Evolutionary conservation across 2,329 filamentous ascomycete genomes (phyloP).

Genomic region (Calycina marina): DNA sequence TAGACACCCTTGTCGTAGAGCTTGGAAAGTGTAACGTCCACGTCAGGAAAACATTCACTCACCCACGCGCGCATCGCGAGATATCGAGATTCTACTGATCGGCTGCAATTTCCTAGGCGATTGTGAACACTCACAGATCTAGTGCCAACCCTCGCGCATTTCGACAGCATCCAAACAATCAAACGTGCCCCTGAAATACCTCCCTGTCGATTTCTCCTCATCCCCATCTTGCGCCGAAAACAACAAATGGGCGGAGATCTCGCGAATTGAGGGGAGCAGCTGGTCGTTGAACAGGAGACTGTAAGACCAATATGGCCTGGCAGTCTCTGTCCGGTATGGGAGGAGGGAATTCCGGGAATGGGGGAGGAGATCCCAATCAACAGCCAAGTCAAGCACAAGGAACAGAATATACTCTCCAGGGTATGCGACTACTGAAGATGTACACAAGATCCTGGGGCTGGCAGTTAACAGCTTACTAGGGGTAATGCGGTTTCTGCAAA

Average conservation of each 20-base stretch:
- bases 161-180: slow-evolving; percentile 10
- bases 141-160: too few species aligned
- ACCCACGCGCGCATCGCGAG: too few species aligned
- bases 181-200: slow-evolving; percentile 7
- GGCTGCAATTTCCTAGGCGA: too few species aligned
- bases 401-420: slow-evolving; percentile 60
- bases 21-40: too few species aligned
- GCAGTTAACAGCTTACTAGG: slow-evolving; percentile 45
- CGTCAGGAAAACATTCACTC: too few species aligned
- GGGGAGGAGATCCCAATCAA: slow-evolving; percentile 13
- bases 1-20: too few species aligned
- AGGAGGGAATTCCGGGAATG: slow-evolving; percentile 20
- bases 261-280: slow-evolving; percentile 5
- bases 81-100: too few species aligned
- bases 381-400: slow-evolving; percentile 35
- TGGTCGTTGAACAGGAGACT: slow-evolving; percentile 8
- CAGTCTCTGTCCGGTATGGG: slow-evolving; percentile 47
- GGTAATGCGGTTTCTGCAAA: slow-evolving; percentile 98
- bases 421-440: slow-evolving; percentile 30
- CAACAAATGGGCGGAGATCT: slow-evolving; percentile 13
- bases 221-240: slow-evolving; percentile 10
- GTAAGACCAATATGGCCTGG: slow-evolving; percentile 45
- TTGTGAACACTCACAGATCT: too few species aligned
- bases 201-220: slow-evolving; percentile 7
- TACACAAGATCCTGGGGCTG: slow-evolving; percentile 1